Conservation (phyloP, 1,284 basidiomycete species). For the Cerrena zonata region DNA sequence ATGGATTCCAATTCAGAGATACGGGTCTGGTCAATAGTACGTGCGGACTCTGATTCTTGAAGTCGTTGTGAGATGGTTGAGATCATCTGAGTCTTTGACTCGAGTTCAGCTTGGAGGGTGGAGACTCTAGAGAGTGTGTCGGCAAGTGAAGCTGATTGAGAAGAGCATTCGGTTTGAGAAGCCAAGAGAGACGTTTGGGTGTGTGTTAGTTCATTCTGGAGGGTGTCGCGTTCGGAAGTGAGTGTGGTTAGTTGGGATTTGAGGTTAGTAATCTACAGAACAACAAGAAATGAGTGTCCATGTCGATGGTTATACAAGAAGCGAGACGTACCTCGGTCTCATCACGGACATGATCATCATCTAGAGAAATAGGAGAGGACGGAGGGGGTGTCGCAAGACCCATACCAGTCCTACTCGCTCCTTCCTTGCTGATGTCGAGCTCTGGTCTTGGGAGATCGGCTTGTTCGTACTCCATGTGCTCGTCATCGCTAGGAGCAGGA, state of each 20-base stretch:
- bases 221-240: background rate
- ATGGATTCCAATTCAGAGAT: background rate
- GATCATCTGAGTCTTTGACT: background rate
- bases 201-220: background rate
- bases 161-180: background rate
- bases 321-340: too few species aligned
- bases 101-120: background rate
- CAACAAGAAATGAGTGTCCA: too few species aligned
- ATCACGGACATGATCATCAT: too few species aligned
- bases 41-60: background rate
- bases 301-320: too few species aligned
- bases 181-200: background rate
- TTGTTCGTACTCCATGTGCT: background rate
- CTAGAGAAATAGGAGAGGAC: conserved; percentile 6
- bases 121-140: background rate
- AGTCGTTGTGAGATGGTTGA: background rate
- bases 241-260: background rate
- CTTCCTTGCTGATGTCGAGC: too few species aligned
- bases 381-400: conserved; percentile 11
- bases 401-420: too few species aligned
- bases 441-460: too few species aligned
- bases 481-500: conserved; percentile 35
- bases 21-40: background rate
- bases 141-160: background rate
- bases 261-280: too few species aligned